A percentile compares a stretch with the other conserved stretches of the same genome.
Conservation (phyloP, 768 basidiomycete genomes). For the Pholiota conissans region DNA sequence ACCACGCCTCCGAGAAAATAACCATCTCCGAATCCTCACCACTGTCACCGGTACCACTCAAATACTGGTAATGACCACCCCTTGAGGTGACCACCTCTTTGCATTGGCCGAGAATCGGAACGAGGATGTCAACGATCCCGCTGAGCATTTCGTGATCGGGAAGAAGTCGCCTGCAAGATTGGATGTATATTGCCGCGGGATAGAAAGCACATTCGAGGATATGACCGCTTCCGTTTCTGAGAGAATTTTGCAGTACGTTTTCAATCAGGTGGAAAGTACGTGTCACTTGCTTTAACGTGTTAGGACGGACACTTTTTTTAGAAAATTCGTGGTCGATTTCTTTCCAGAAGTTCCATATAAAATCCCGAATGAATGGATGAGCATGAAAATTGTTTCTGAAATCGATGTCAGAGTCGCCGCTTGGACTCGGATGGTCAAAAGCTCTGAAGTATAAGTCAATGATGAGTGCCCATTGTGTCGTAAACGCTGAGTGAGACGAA, state of each 20-base stretch:
- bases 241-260: background rate
- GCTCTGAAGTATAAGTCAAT: background rate
- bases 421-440: background rate
- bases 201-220: background rate
- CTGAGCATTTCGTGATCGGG: background rate
- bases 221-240: background rate
- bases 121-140: background rate
- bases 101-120: background rate
- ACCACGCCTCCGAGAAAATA: background rate
- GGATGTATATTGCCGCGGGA: background rate
- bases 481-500: background rate
- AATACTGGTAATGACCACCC: background rate
- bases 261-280: background rate
- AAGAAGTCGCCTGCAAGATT: background rate
- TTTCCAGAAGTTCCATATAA: constrained; percentile 7
- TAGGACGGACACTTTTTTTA: background rate
- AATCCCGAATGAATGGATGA: background rate
- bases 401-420: background rate
- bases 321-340: background rate
- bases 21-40: background rate
- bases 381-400: background rate
- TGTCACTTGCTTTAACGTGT: background rate
- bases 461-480: constrained; percentile 3
- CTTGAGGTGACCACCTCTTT: background rate
- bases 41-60: background rate